A percentile compares a stretch with the other conserved stretches of the same genome.
These are phyloP conservation scores for Komagataella ulmi DNA, from an alignment of 805 yeast genomes.

Conservation along the genomic window DNA sequence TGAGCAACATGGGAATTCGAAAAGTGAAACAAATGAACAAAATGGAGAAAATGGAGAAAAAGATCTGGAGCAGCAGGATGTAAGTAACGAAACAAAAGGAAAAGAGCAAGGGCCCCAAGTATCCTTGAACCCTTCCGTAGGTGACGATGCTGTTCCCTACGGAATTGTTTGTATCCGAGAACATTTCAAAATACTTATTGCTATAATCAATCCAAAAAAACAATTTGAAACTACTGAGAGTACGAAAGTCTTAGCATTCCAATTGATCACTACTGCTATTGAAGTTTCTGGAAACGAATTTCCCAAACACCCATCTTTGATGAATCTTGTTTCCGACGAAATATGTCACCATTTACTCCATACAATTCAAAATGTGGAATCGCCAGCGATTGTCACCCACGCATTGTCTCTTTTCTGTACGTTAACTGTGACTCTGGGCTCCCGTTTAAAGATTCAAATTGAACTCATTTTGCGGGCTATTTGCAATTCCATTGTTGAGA, in stretches of 20 bases:
- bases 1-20: neutral
- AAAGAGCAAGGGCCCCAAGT: conserved; percentile 7
- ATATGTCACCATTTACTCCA: conserved; percentile 79
- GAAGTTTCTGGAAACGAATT: conserved; percentile 68
- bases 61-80: conserved; percentile 1
- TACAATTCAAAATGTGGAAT: conserved; percentile 62
- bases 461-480: conserved; percentile 59
- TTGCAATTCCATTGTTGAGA: conserved; percentile 26
- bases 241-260: conserved; percentile 71
- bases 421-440: conserved; percentile 52
- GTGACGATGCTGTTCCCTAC: conserved; percentile 28
- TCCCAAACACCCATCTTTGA: conserved; percentile 47
- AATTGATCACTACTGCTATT: conserved; percentile 61
- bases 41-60: conserved; percentile 3
- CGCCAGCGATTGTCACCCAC: conserved; percentile 57
- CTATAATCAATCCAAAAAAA: conserved; percentile 72
- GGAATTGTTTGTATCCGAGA: conserved; percentile 70
- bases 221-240: conserved; percentile 79
- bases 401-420: conserved; percentile 68
- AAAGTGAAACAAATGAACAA: conserved; percentile 3
- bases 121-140: conserved; percentile 3
- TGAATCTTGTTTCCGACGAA: conserved; percentile 61
- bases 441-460: conserved; percentile 61
- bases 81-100: neutral
- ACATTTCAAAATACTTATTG: conserved; percentile 59